Evolutionary conservation across 169 alveolate genomes (phyloP).

Genomic region (Sarcocystis neurona): DNA sequence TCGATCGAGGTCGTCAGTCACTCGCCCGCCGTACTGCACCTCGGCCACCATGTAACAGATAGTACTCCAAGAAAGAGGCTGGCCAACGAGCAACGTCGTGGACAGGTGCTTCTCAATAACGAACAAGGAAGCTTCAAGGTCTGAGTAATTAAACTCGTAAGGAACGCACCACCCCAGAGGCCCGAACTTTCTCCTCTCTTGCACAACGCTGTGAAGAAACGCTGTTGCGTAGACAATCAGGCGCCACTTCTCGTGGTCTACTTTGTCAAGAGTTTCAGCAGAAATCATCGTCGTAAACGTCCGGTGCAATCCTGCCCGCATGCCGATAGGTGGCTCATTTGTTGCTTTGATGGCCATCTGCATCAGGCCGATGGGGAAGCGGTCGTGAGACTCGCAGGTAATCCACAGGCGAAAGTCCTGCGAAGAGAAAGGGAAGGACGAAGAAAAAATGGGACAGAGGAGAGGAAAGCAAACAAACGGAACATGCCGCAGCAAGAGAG

Average conservation of each 20-base stretch:
- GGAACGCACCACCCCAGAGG: constrained; percentile 96
- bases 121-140: constrained; percentile 92
- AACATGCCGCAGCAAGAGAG: no score
- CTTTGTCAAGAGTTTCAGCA: constrained; percentile 91
- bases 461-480: no score
- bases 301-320: constrained; percentile 93
- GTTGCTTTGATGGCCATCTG: constrained; percentile 95
- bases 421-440: constrained; percentile 76
- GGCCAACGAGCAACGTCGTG: constrained; percentile 81
- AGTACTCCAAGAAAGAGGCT: constrained; percentile 89
- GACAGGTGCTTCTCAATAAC: constrained; percentile 93
- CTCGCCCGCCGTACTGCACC: constrained; percentile 96
- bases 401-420: constrained; percentile 76
- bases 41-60: constrained; percentile 94
- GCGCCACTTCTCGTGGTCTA: constrained; percentile 94
- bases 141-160: constrained; percentile 95
- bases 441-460: no score
- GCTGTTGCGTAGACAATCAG: constrained; percentile 88
- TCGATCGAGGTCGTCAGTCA: constrained; percentile 93
- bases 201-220: constrained; percentile 80
- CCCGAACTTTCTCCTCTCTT: constrained; percentile 95
- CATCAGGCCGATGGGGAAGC: constrained; percentile 95
- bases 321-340: constrained; percentile 94
- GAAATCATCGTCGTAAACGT: constrained; percentile 91
- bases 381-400: constrained; percentile 91